These are phyloP conservation scores for Heracleum sosnowskyi DNA, from an alignment of 129 eudicot genomes.

Conservation along the genomic window DNA sequence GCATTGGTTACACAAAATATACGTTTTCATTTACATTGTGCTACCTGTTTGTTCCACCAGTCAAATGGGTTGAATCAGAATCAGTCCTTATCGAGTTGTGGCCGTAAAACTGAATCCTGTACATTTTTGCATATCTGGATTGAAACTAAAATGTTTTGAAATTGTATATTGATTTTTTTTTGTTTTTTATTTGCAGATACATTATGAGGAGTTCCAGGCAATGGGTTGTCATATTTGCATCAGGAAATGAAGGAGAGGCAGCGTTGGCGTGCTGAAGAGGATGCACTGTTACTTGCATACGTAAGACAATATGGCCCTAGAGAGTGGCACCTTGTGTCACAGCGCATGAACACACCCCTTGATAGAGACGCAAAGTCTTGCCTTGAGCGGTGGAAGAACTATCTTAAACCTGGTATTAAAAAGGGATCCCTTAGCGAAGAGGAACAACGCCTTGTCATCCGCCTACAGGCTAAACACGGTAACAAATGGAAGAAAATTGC, in stretches of 20 bases:
- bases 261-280: slow-evolving; percentile 61
- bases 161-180: no score
- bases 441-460: slow-evolving; percentile 52
- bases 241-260: slow-evolving; percentile 59
- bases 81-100: no score
- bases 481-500: slow-evolving; percentile 66
- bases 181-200: slow-evolving; percentile 22
- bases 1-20: no score
- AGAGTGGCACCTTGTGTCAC: slow-evolving; percentile 60
- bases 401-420: slow-evolving; percentile 53
- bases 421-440: slow-evolving; percentile 49
- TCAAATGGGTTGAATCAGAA: no score
- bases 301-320: slow-evolving; percentile 53
- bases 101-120: no score
- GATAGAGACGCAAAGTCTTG: slow-evolving; percentile 51
- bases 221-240: slow-evolving; percentile 18
- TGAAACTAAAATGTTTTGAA: no score
- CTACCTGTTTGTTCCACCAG: no score
- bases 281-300: slow-evolving; percentile 38
- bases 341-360: slow-evolving; percentile 52
- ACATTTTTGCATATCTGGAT: no score
- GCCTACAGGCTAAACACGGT: slow-evolving; percentile 53
- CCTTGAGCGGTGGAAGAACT: slow-evolving; percentile 57
- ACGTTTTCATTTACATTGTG: no score
- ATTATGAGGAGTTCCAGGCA: slow-evolving; percentile 32